Evolutionary conservation across 306 rosid genomes (phyloP), one percentile per base, ranked within the genome.

Genomic region (Spatholobus suberectus): DNA sequence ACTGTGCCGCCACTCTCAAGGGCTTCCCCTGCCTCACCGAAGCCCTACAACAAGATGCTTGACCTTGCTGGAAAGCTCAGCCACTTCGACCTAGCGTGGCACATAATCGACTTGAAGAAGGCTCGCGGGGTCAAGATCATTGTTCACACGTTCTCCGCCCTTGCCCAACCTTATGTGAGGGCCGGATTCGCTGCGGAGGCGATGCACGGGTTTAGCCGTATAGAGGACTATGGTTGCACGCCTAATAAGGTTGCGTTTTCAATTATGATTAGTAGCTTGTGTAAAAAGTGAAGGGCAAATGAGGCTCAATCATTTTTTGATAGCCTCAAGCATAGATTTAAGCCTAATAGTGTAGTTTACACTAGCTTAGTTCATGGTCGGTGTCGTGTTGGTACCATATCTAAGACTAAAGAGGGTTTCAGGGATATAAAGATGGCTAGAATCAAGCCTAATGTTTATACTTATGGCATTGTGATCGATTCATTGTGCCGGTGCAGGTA

Each of bases 131-230:
- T 96, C 4, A 87, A 84, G 77, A 90, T 93, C 43, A 87, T 91
- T 0, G 29, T 86, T 0, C 89, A 86, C 75, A 88, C 97, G 0
- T 92, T 96, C 86, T 82, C 97, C 12, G 57, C 84, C 23, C 98
- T 96, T 3, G 90, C 92, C 0, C 89, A 98, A 44, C 91, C 98
- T 3, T 96, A 96, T 23, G 98, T 91, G 20, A 86, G 94, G 77
- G 99, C 95, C 0, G 99, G 99, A 78, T 79, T 96, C 82, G 90
- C 94, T 11, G 94, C 94, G 1, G 99, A 96, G 92, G 99, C 98
- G 0, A 94, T 94, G 49, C 99, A 88, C 73, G 89, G 96, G 0
- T 96, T 96, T 80, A 93, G 92, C 54, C 94, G 99, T 0, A 96
- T 96, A 98, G 99, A 96, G 75, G 99, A 94, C 4, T 96, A 91